Evolutionary conservation across 1,139 yeast genomes (phyloP), one percentile per base, ranked within the genome.

Genomic region (Williopsis jadinii): DNA sequence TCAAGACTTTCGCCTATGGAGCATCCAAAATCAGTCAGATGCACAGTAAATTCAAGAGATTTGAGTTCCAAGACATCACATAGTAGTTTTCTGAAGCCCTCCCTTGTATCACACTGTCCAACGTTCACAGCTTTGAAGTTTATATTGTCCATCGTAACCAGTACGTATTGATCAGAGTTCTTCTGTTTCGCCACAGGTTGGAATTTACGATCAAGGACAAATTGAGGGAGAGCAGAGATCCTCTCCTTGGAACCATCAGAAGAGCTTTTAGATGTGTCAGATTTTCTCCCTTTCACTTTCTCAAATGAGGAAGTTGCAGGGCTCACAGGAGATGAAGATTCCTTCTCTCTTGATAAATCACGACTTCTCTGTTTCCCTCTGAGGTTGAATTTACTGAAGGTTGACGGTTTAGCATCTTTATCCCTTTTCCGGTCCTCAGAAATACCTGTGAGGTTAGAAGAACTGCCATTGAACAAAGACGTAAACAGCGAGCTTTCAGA

Each of bases 11-110:
- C 75, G 5, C 95, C 96, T 36, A 77, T 75, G 4, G 67, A 68
- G 38, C 80, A 70, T 12, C 78, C 77, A 56, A 80, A 78, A 37
- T 87, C 95, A 0, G 95, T 84, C 48, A 87, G 61, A 53, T 82
- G 88, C 37, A 81, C 67, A 0, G 78, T 62, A 29, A 76, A 61
- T 0, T 74, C 75, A 6, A 54, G 60, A 11, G 68, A 64, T 8
- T 66, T 60, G 14, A 79, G 53, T 8, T 64, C 71, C 19, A 80
- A 56, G 3, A 64, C 63, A 2, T 62, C 58, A 1, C 69, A 61
- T 11, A 81, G 47, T 8, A 57, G 49, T 2, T 58, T 62, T 44
- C 68, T 71, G 31, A 77, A 59, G 3, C 62, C 65, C 0, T 55
- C 59, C 2, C 62, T 47, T 19, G 58, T 52, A 1, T 50, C 50